Base-by-base conservation (phyloP, 352 stramenopile genomes). In the Globisporangium alternatum region DNA sequence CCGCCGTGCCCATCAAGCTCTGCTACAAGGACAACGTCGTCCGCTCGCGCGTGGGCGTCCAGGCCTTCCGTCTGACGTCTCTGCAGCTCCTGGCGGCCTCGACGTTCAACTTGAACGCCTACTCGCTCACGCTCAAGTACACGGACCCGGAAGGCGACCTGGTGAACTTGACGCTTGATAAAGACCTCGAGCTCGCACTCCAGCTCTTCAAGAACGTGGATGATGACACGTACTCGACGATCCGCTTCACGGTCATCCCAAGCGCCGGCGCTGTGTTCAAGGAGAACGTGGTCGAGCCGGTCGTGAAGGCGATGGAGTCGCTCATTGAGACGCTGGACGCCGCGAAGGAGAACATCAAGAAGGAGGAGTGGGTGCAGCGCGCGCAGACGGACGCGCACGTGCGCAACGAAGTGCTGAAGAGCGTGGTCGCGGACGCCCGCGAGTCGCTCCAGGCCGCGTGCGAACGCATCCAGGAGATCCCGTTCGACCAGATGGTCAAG, bases 401-500 rank as follows among this genome's bases (percentile, higher is more conserved):
- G 31, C 52, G 53, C 30, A 83, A 82, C 53, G 81, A 87, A 43
- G 80, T 69, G 58, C 66, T 92, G 7, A 79, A 81, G 66, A 75
- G 65, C 15, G 83, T 76, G 31, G 77, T 76, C 13, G 64, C 81
- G 30, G 81, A 86, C 53, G 77, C 79, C 10, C 72, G 77, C 48
- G 74, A 85, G n/a, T 83, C 76, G 55, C 58, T 90, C 4, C 65
- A 67, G 15, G 69, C 72, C 2, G 80, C 75, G 37, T 75, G 71
- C 39, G 69, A 86, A 58, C 72, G 73, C 60, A 70, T 95, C 45
- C 81, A 93, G 64, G 86, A 95, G 37, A 90, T 93, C 37, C 83
- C 86, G 12, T 92, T 95, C 51, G 86, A 95, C 54, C 80, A 89
- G 67, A 68, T 93, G 19, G 65, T 90, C 37, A 82, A 90, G 67